Base-by-base conservation (phyloP, 306 rosid genomes). In the Clitoria ternatea region DNA sequence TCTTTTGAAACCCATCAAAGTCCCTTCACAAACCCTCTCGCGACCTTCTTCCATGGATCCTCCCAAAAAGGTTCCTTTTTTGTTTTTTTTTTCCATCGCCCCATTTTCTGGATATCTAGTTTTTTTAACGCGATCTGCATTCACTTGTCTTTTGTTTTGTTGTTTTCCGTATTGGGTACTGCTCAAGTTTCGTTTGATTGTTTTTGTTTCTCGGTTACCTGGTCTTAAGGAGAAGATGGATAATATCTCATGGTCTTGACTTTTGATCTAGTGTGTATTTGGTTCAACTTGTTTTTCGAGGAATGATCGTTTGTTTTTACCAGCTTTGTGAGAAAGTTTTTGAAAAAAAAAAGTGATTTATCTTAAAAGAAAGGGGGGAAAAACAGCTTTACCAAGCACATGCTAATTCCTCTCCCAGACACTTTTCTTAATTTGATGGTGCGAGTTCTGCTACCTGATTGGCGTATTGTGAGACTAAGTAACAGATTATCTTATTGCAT, bases 41-140 rank as follows among this genome's bases (percentile, higher is more conserved):
- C 14, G 8, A 26, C 65, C 61, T 48, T 64, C 71, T 49, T 65
- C 73, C 60, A 82, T 82, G 86, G 86, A 82, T 82, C 73, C 78
- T 30, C 70, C 72, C 36, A 79, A 71, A 54, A 83, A 83, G 86
- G 83, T 79, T 24, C 9, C 4, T 74, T 17, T 11, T 10, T 20
- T 13, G 83, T 79, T 24, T 6, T 6, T 74, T 17, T 11, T 10
- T 20, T 13, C 13, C 59, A 13, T 37, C 23, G 7, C 22, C 11
- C 5, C 13, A 6, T 61, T n/a, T n/a, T n/a, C 19, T 37, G 2
- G 2, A 1, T 3, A 13, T 29, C 4, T 5, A 11, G 3, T 13
- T 14, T 18, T 56, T 53, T n/a, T 47, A 12, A 18, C 49, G 64
- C 32, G 66, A 30, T 60, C 42, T 20, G 75, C 32, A n/a, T 24